Base-by-base conservation (phyloP, 768 basidiomycete species). In the Phaeotremella fagi region DNA sequence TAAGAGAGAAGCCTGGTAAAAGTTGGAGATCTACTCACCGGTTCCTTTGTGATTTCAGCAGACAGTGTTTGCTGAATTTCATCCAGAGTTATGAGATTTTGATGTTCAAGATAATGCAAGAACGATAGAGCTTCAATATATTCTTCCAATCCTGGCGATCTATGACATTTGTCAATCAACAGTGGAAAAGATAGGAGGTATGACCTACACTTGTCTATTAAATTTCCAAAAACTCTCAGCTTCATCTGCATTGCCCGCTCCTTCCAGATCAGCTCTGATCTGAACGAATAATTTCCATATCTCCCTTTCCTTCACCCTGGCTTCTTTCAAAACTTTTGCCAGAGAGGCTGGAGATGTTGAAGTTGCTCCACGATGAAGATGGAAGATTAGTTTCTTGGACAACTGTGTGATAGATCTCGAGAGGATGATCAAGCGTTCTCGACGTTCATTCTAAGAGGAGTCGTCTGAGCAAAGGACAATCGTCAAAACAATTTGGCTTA, bases 121-220 rank as follows among this genome's bases (percentile, higher is more conserved):
- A 97, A 91, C 64, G 88, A 86, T 52, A 90, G 77, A 1, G 88
- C 91, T 73, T 98, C 95, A 59, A 97, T 88, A 75, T 90, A 98
- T 76, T 98, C 95, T 73, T 98, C 91, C 25, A 98, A 75, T 3
- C 92, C 79, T 2, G 75, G 75, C 7, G 78, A 75, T 24, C 72
- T 78, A 59, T 46, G 38, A 5, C 24, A 48, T 23, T 27, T 33
- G 24, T 48, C 31, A 43, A 14, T 14, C 44, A 38, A 15, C 22
- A 14, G 20, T 9, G 25, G 6, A 5, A 15, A 28, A 11, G 26
- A 29, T 18, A 20, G 33, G 25, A 43, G 20, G n/a, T 2, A 2
- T 27, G 7, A 66, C 73, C 61, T 50, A 72, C 73, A 74, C 70
- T 31, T 70, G 68, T 37, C 71, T 51, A 31, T 55, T 52, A 64